Percentiles rank a stretch among this genome's conserved stretches.
phyloP scores from a whole-genome alignment of 2,329 filamentous ascomycete species.

The Claviceps cyperi region DNA sequence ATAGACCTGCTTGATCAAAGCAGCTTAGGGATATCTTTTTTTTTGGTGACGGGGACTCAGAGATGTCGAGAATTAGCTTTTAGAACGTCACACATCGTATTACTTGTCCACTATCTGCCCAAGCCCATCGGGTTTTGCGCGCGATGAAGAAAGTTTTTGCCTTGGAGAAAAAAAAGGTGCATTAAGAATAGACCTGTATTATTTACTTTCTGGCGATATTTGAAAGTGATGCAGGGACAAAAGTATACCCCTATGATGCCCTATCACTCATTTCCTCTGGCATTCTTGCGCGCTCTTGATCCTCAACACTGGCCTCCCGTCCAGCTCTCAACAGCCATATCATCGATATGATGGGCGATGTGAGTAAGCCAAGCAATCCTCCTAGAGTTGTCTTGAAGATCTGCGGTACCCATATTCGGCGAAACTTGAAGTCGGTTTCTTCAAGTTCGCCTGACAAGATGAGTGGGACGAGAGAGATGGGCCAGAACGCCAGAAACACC shows the following conservation, averaged over 20 bases:
- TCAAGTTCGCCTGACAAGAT: slow-evolving; percentile 20
- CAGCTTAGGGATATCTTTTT: too few relatives aligned
- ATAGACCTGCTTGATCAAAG: too few relatives aligned
- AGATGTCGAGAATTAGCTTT: too few relatives aligned
- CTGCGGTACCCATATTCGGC: slow-evolving; percentile 29
- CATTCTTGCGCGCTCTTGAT: neutral
- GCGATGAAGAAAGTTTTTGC: neutral
- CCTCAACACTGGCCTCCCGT: slow-evolving; percentile 18
- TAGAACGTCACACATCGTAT: too few relatives aligned
- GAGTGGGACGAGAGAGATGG: slow-evolving; percentile 27
- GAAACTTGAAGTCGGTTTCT: slow-evolving; percentile 29
- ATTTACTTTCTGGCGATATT: neutral
- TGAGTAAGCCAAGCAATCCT: slow-evolving; percentile 29
- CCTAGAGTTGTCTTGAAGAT: slow-evolving; percentile 36
- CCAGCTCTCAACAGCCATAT: slow-evolving; percentile 38
- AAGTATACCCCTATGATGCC: too few relatives aligned
- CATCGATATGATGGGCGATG: slow-evolving; percentile 31
- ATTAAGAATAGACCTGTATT: slow-evolving; percentile 10
- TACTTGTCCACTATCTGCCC: too few relatives aligned
- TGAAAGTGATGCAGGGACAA: neutral
- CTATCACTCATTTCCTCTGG: neutral
- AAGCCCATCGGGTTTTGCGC: neutral
- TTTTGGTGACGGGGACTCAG: too few relatives aligned
- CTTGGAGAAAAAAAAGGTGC: neutral
- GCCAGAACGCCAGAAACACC: slow-evolving; percentile 30